A percentile compares a stretch with the other conserved stretches of the same genome.
phyloP scores from a whole-genome alignment of 148 eudicot species.

The Silene latifolia region DNA sequence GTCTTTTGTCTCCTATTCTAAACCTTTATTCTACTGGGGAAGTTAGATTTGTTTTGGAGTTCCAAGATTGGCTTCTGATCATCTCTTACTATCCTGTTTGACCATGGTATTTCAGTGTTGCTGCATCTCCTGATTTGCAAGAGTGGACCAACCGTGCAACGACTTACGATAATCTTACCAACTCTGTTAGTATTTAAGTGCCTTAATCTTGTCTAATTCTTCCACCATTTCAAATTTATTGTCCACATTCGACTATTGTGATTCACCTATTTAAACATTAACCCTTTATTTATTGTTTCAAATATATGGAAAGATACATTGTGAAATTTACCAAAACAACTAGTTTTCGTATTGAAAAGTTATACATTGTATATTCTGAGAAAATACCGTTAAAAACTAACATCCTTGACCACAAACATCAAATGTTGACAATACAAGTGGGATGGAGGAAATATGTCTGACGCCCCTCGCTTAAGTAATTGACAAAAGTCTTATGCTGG shows the following conservation, averaged over 20 bases:
- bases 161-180: conserved; percentile 70
- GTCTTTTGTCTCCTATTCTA: no score
- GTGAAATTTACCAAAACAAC: no score
- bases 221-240: neutral
- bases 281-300: no score
- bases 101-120: conserved; percentile 54
- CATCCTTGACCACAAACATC: no score
- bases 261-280: no score
- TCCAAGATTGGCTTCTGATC: neutral
- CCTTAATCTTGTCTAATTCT: conserved; percentile 10
- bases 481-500: conserved; percentile 16
- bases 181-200: conserved; percentile 49
- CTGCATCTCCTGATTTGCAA: conserved; percentile 59
- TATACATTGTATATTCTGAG: no score
- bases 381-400: no score
- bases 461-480: neutral
- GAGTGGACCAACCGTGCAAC: conserved; percentile 92
- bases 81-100: neutral
- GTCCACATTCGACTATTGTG: neutral
- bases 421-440: no score
- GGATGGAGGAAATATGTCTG: no score
- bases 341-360: no score
- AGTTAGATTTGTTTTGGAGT: neutral
- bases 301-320: no score
- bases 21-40: neutral